Evolutionary conservation across 805 yeast genomes (phyloP), one percentile per base, ranked within the genome.

Genomic region (Candida peoriensis): DNA sequence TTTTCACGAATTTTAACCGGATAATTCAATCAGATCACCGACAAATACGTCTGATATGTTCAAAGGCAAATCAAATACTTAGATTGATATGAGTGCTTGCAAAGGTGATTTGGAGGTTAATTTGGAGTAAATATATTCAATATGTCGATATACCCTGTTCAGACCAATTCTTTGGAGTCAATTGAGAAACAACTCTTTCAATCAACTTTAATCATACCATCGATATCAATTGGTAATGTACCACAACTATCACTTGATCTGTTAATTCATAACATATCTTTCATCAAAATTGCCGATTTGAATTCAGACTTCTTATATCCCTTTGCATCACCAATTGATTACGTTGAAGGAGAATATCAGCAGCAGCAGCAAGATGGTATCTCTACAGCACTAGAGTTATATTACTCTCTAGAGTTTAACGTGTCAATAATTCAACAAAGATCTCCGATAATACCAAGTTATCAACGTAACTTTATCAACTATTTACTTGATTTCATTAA

Each of bases 181-280:
- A n/a, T n/a, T n/a, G n/a, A n/a, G n/a, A n/a, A n/a, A n/a, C n/a
- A n/a, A n/a, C n/a, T n/a, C n/a, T n/a, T n/a, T n/a, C n/a, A n/a
- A n/a, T 18, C 30, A 12, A 38, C 38, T 0, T 27, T 38, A 2
- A 22, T 38, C 16, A 27, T 93, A 2, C 97, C 97, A 0, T 60
- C 88, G 0, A 82, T 93, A 0, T 77, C 96, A 4, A 72, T 85
- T 6, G 97, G 95, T 7, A 93, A 90, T 50, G 81, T 88, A 4
- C 94, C 97, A 0, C 98, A 93, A 55, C 61, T 90, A 32, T 60
- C 89, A 0, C 57, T 73, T 6, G 97, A 89, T 56, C 63, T 89
- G 20, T 59, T 90, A 18, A 64, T 88, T 8, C 81, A 81, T 48
- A 74, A 79, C n/a, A 59, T 72, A 17, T 66, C 64, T 5, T 72